Conservation (phyloP, 306 rosid species). For the Cucurbita argyrosperma region DNA sequence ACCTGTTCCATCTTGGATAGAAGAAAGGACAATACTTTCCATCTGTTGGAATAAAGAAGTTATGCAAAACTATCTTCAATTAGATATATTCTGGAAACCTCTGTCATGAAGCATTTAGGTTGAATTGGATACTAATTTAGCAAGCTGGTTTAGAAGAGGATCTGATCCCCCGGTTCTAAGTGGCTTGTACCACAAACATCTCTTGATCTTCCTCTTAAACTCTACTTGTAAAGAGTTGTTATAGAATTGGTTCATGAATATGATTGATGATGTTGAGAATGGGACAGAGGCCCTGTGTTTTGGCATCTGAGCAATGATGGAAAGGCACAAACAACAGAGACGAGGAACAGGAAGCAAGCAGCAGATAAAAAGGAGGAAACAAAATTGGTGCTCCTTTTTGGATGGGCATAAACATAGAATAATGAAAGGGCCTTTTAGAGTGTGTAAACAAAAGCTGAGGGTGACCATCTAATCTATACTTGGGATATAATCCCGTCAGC, state of each 20-base stretch:
- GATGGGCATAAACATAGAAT: neutral
- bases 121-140: neutral
- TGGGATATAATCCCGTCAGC: neutral
- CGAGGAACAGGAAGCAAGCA: neutral
- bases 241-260: neutral
- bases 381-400: neutral
- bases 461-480: constrained; percentile 2
- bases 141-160: neutral
- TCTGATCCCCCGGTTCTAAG: neutral
- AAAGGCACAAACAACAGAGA: neutral
- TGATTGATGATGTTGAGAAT: neutral
- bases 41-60: neutral
- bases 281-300: neutral
- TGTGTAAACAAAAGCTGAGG: neutral
- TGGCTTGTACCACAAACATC: neutral
- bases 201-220: neutral
- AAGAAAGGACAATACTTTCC: neutral
- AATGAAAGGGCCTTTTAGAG: neutral
- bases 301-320: neutral
- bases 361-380: neutral
- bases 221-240: no score
- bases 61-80: neutral
- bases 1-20: neutral
- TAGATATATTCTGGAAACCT: neutral
- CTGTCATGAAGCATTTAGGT: neutral